A percentile compares a stretch with the other conserved stretches of the same genome.
Evolutionary conservation across 768 basidiomycete species (phyloP).

Genomic region (Coprinopsis strossmayeri): DNA sequence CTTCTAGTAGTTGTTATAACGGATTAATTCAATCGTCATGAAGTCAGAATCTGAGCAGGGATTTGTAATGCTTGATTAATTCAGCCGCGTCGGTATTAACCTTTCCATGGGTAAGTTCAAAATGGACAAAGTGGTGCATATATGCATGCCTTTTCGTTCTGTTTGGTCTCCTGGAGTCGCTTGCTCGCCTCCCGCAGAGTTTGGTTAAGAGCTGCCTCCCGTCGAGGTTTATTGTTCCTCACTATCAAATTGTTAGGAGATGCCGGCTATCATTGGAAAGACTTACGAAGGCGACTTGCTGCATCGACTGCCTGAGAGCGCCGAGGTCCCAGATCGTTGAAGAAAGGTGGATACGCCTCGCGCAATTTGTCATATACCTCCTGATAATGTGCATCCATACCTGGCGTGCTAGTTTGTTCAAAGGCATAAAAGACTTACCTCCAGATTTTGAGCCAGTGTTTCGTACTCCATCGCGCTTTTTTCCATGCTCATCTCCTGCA

Average conservation of each 20-base stretch:
- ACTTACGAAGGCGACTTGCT: conserved; percentile 33
- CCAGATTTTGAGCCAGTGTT: conserved; percentile 17
- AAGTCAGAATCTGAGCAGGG: conserved; percentile 15
- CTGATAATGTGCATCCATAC: no score
- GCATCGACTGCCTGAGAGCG: conserved; percentile 26
- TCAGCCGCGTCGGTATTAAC: conserved; percentile 27
- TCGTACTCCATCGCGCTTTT: conserved; percentile 21
- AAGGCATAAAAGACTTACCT: conserved; percentile 15
- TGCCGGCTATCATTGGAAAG: background rate
- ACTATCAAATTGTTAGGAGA: no score
- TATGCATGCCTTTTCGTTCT: conserved; percentile 26
- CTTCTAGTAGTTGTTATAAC: conserved; percentile 3
- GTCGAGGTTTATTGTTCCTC: conserved; percentile 23
- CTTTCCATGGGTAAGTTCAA: conserved; percentile 13
- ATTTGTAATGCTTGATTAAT: conserved; percentile 29
- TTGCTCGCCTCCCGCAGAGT: conserved; percentile 27
- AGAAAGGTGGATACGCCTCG: conserved; percentile 17
- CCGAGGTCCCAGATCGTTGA: conserved; percentile 27
- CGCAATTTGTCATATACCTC: conserved; percentile 15
- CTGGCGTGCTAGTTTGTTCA: no score
- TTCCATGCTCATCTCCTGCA: conserved; percentile 22
- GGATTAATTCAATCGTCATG: background rate
- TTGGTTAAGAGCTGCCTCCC: conserved; percentile 22
- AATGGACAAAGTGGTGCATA: background rate
- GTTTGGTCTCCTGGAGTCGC: conserved; percentile 27